phyloP scores from a whole-genome alignment of 345 rosid species.

The Laguncularia racemosa region DNA sequence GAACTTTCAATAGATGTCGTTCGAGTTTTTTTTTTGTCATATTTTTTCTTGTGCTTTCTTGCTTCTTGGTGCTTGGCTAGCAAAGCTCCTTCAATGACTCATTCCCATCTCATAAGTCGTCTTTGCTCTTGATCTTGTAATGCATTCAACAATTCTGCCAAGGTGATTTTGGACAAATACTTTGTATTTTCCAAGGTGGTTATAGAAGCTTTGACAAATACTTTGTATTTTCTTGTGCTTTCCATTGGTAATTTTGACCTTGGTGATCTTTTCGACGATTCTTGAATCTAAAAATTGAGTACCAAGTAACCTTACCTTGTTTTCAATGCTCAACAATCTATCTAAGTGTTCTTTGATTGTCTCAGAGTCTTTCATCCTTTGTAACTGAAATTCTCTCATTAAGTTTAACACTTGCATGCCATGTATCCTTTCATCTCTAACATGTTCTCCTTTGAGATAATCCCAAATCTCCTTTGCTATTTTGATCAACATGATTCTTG shows the following conservation, averaged over 20 bases:
- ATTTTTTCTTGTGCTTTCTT: too few species aligned
- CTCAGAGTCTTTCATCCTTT: conserved; percentile 2
- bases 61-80: too few species aligned
- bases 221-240: too few species aligned
- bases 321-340: conserved; percentile 1
- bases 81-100: too few species aligned
- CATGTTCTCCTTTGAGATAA: conserved; percentile 5
- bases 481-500: neutral
- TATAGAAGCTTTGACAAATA: conserved; percentile 1
- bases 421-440: conserved; percentile 1
- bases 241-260: too few species aligned
- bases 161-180: neutral
- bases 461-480: conserved; percentile 6
- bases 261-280: conserved; percentile 4
- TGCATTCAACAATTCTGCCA: neutral
- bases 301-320: conserved; percentile 3
- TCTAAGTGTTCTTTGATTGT: conserved; percentile 9
- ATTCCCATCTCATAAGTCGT: too few species aligned
- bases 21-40: too few species aligned
- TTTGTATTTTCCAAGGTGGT: conserved; percentile 3
- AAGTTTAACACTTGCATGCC: conserved; percentile 6
- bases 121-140: too few species aligned
- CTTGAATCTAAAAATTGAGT: neutral
- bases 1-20: too few species aligned
- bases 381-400: conserved; percentile 2